phyloP scores from a whole-genome alignment of 2,329 filamentous ascomycete species.

The Exophiala phaeomuriformis region DNA sequence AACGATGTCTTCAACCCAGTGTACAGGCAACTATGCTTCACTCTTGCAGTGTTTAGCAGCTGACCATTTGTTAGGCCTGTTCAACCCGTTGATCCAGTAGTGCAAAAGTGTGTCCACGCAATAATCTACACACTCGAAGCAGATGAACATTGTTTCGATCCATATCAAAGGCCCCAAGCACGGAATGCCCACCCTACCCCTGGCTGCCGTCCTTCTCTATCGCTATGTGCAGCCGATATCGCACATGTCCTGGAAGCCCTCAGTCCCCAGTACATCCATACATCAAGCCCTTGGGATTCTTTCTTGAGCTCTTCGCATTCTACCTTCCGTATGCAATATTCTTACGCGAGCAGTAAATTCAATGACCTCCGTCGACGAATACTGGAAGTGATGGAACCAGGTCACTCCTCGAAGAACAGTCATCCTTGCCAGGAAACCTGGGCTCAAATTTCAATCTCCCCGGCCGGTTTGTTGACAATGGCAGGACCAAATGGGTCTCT shows the following conservation, averaged over 20 bases:
- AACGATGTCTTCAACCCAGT: constrained; percentile 42
- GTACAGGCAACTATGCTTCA: not conserved
- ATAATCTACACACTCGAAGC: constrained; percentile 21
- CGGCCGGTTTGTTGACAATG: constrained; percentile 7
- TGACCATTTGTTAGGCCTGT: constrained; percentile 26
- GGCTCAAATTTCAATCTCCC: constrained; percentile 14
- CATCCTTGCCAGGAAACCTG: constrained; percentile 25
- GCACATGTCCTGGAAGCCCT: constrained; percentile 37
- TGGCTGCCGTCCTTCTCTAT: not conserved
- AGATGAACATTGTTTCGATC: constrained; percentile 10
- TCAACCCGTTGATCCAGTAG: constrained; percentile 14
- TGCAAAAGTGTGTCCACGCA: constrained; percentile 10
- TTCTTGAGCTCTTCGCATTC: constrained; percentile 20
- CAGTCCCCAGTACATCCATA: constrained; percentile 68
- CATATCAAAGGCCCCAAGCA: constrained; percentile 8
- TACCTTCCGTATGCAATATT: constrained; percentile 21
- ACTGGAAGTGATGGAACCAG: constrained; percentile 22
- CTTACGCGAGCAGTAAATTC: constrained; percentile 18
- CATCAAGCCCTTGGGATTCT: constrained; percentile 44
- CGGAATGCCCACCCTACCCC: not conserved
- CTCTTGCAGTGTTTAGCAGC: constrained; percentile 2
- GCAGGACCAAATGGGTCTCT: not conserved
- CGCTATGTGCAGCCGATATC: constrained; percentile 23
- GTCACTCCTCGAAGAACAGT: constrained; percentile 22
- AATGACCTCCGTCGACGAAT: constrained; percentile 21